Conservation (phyloP, 805 yeast genomes). For the Isabelozyma rhagii region DNA sequence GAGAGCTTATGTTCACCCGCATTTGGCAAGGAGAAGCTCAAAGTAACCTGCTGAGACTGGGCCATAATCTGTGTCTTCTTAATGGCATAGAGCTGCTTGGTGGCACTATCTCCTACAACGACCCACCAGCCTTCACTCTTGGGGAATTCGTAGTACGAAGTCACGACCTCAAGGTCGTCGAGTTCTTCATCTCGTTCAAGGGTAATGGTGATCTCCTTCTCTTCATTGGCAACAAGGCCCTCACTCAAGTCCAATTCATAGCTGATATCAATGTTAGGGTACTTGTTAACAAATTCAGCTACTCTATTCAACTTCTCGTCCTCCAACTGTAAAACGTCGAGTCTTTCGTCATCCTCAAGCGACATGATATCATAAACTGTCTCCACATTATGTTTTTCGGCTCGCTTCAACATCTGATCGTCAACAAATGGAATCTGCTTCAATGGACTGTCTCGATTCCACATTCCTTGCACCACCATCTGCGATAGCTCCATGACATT, state of each 20-base stretch:
- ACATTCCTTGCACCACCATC: conserved; percentile 81
- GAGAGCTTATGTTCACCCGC: conserved; percentile 62
- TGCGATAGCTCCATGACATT: conserved; percentile 85
- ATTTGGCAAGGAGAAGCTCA: conserved; percentile 57
- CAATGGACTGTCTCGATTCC: conserved; percentile 77
- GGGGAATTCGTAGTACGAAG: conserved; percentile 55
- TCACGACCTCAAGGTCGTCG: conserved; percentile 54
- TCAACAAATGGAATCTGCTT: conserved; percentile 75
- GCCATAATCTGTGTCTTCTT: conserved; percentile 57
- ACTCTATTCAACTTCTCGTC: conserved; percentile 56
- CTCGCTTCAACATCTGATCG: conserved; percentile 49
- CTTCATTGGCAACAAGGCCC: conserved; percentile 46
- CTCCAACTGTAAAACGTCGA: conserved; percentile 53
- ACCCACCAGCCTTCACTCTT: conserved; percentile 86
- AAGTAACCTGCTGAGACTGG: conserved; percentile 48
- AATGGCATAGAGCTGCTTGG: conserved; percentile 66
- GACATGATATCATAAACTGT: conserved; percentile 78
- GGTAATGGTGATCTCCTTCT: conserved; percentile 44
- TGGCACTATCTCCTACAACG: conserved; percentile 65
- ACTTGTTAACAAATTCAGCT: conserved; percentile 85
- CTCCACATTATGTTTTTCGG: conserved; percentile 54
- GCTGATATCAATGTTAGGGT: conserved; percentile 77
- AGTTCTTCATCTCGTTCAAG: conserved; percentile 76
- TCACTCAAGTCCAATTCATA: conserved; percentile 46
- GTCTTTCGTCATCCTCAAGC: conserved; percentile 75